These are phyloP conservation scores for Zygosaccharomyces sapae DNA, from an alignment of 1,139 yeast genomes.

Conservation along the genomic window DNA sequence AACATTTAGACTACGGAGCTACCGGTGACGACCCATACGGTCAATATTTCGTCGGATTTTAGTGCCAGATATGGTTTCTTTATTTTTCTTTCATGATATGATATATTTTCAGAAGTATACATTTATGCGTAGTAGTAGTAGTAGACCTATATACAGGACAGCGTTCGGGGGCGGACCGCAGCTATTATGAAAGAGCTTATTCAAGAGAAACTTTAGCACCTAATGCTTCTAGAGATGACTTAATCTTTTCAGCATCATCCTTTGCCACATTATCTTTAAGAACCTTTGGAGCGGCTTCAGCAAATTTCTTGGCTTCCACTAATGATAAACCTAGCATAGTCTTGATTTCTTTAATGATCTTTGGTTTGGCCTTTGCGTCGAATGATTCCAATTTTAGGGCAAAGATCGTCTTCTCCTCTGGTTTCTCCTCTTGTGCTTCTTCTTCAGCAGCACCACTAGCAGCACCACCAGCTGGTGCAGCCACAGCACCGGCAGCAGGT, in stretches of 20 bases:
- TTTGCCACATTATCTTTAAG: constrained; percentile 59
- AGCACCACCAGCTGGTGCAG: constrained; percentile 63
- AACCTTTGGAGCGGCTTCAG: constrained; percentile 94
- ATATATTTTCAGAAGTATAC: neutral
- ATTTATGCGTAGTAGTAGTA: constrained; percentile 1
- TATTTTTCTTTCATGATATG: constrained; percentile 42
- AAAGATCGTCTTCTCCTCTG: constrained; percentile 92
- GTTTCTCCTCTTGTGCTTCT: constrained; percentile 67
- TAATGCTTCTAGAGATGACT: constrained; percentile 84
- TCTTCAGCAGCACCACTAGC: constrained; percentile 53
- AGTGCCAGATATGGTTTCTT: constrained; percentile 18
- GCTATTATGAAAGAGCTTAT: constrained; percentile 32
- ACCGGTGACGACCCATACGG: constrained; percentile 81
- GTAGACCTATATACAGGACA: constrained; percentile 13
- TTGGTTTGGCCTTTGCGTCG: constrained; percentile 93
- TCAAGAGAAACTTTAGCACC: constrained; percentile 93
- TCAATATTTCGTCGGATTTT: constrained; percentile 76
- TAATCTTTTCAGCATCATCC: constrained; percentile 75
- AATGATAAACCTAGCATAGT: constrained; percentile 83
- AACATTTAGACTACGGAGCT: constrained; percentile 81
- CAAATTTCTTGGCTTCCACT: constrained; percentile 96
- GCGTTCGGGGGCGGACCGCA: neutral
- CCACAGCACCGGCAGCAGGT: constrained; percentile 58
- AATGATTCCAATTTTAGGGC: constrained; percentile 87
- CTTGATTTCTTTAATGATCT: constrained; percentile 96